Evolutionary conservation across 2,329 filamentous ascomycete genomes (phyloP).

Genomic region (Didymella keratinophila): DNA sequence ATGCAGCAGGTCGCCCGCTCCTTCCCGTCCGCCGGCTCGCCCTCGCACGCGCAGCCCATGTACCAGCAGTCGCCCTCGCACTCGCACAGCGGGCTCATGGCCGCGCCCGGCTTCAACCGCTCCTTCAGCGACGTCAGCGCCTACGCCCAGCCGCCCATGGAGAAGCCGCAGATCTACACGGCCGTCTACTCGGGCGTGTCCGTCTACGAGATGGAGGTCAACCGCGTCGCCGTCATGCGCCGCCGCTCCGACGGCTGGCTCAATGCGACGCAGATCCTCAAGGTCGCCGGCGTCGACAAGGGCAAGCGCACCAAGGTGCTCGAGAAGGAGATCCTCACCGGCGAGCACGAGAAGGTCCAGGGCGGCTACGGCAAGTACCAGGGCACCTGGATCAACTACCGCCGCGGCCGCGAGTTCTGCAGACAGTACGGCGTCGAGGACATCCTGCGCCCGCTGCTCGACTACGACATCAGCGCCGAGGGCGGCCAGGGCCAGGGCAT

Average conservation of each 20-base stretch:
- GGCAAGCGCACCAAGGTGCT: conserved; percentile 97
- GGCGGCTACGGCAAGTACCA: conserved; percentile 99
- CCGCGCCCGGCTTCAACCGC: conserved; percentile 47
- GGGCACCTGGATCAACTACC: conserved; percentile 97
- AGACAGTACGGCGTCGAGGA: conserved; percentile 80
- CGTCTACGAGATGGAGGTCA: conserved; percentile 99
- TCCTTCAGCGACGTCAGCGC: conserved; percentile 49
- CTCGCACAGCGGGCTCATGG: conserved; percentile 44
- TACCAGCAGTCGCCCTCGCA: conserved; percentile 17
- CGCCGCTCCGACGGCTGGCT: conserved; percentile 94
- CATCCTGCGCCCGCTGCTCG: conserved; percentile 74
- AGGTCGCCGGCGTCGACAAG: conserved; percentile 96
- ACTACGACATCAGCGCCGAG: conserved; percentile 81
- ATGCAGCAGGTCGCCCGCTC: conserved; percentile 46
- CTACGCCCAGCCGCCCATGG: conserved; percentile 48
- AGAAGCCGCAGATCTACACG: conserved; percentile 61
- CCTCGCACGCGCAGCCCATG: conserved; percentile 18
- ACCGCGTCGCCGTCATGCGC: conserved; percentile 92
- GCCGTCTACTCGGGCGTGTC: conserved; percentile 95
- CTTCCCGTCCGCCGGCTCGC: conserved; percentile 35
- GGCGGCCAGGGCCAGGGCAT: conserved; percentile 77
- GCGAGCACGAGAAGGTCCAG: conserved; percentile 98
- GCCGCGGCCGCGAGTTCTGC: conserved; percentile 90
- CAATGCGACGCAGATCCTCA: conserved; percentile 97
- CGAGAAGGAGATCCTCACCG: conserved; percentile 95